Evolutionary conservation across 225 moss, liverwort and hornwort species (phyloP).

Genomic region (Ulota crispa): DNA sequence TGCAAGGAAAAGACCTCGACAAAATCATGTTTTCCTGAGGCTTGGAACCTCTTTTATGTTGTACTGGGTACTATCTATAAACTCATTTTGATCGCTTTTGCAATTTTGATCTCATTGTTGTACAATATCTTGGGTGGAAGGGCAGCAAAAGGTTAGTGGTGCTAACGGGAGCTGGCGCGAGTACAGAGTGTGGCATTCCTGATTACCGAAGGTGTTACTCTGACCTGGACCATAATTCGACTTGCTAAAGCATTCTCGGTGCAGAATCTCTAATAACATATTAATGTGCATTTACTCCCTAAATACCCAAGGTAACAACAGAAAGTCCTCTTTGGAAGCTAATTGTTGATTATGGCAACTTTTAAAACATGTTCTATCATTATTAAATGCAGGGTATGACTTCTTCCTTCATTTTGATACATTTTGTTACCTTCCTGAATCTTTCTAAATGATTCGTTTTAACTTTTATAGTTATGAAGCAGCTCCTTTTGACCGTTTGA

Average conservation of each 20-base stretch:
- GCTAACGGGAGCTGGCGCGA: slow-evolving; percentile 87
- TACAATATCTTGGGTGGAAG: slow-evolving; percentile 37
- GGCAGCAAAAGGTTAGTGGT: slow-evolving; percentile 83
- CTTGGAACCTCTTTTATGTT: neutral
- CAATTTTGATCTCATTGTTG: slow-evolving; percentile 21
- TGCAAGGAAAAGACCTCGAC: too few relatives aligned
- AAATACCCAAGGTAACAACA: neutral
- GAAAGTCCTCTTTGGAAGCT: neutral
- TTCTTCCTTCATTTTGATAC: neutral
- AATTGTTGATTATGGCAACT: neutral
- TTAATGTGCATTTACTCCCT: neutral
- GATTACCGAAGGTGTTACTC: slow-evolving; percentile 81
- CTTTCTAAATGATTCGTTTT: neutral
- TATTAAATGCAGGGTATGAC: neutral
- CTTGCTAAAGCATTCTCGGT: slow-evolving; percentile 8
- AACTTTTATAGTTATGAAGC: neutral
- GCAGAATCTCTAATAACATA: neutral
- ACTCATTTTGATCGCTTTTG: neutral
- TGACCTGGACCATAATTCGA: neutral
- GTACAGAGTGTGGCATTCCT: slow-evolving; percentile 95
- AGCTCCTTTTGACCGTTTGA: neutral
- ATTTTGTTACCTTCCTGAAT: neutral
- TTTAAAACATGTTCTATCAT: neutral
- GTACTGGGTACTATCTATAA: neutral
- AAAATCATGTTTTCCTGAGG: too few relatives aligned